phyloP scores from a whole-genome alignment of 306 rosid species.

The Sesbania bispinosa region DNA sequence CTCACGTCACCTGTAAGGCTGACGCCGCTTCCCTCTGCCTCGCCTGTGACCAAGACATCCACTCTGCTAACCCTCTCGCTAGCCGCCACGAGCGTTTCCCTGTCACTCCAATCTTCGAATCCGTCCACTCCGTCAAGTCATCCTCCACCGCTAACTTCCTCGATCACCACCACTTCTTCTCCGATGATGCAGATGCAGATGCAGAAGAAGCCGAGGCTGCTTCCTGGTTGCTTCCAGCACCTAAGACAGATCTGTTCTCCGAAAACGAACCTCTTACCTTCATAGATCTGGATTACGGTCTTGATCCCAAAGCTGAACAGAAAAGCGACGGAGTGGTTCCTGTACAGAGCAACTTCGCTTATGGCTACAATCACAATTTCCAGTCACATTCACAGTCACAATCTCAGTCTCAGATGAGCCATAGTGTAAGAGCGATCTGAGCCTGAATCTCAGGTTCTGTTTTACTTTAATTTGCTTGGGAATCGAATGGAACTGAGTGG shows the following conservation, averaged over 20 bases:
- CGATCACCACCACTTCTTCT: conserved; percentile 49
- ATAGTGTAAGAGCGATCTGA: conserved; percentile 50
- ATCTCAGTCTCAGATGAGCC: conserved; percentile 46
- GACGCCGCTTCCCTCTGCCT: conserved; percentile 91
- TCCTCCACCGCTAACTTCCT: conserved; percentile 36
- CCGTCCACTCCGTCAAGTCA: conserved; percentile 29
- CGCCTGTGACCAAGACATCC: conserved; percentile 88
- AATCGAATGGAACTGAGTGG: neutral
- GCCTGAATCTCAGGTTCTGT: neutral
- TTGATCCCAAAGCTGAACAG: too few relatives aligned
- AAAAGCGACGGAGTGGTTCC: conserved; percentile 88
- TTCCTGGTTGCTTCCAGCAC: conserved; percentile 77
- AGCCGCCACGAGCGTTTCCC: conserved; percentile 84
- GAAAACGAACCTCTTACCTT: conserved; percentile 71
- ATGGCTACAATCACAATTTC: too few relatives aligned
- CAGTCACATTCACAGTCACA: conserved; percentile 18
- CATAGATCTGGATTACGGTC: conserved; percentile 76
- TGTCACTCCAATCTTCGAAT: conserved; percentile 49
- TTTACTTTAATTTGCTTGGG: neutral
- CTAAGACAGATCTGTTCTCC: conserved; percentile 59
- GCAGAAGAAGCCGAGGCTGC: conserved; percentile 84
- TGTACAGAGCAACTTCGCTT: conserved; percentile 48
- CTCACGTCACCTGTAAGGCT: conserved; percentile 90
- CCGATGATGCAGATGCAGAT: conserved; percentile 53
- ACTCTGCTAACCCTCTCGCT: conserved; percentile 92